These are phyloP conservation scores for Boletellus deceptivus DNA, from an alignment of 1,284 basidiomycete genomes.

Conservation along the genomic window DNA sequence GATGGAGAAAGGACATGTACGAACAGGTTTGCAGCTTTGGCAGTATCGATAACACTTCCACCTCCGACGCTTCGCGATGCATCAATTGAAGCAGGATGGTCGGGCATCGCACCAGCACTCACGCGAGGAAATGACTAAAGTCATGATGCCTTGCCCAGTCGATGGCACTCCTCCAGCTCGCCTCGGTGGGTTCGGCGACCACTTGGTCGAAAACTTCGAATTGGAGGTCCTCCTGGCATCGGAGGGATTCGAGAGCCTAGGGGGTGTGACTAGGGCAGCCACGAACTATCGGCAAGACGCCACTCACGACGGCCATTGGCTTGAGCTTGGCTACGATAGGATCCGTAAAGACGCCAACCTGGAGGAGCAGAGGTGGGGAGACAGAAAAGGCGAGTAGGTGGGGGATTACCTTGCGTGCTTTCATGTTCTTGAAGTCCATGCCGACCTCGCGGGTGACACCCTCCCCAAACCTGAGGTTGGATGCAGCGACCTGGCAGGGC, in stretches of 20 bases:
- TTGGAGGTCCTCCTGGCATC: conserved; percentile 67
- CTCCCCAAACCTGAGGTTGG: conserved; percentile 86
- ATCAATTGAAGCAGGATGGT: conserved; percentile 1
- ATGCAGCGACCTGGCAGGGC: conserved; percentile 74
- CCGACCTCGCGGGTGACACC: conserved; percentile 91
- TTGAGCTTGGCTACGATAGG: conserved; percentile 77
- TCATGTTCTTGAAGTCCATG: conserved; percentile 92
- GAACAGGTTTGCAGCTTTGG: conserved; percentile 89
- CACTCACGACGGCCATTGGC: conserved; percentile 77
- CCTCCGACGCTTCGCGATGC: conserved; percentile 73
- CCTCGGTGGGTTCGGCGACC: conserved; percentile 90
- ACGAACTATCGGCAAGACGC: not conserved
- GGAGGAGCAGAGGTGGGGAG: not conserved
- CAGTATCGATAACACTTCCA: conserved; percentile 94
- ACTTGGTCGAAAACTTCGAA: conserved; percentile 87
- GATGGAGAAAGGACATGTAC: conserved; percentile 22
- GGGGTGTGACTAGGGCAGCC: not conserved
- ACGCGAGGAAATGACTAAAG: conserved; percentile 94
- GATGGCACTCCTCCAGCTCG: conserved; percentile 85
- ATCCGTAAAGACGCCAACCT: conserved; percentile 96
- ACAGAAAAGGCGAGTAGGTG: conserved; percentile 1
- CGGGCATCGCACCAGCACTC: conserved; percentile 12
- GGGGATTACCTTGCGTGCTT: conserved; percentile 65
- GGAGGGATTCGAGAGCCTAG: conserved; percentile 76
- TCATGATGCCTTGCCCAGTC: conserved; percentile 82